A percentile compares a stretch with the other conserved stretches of the same genome.
Conservation (phyloP, 208 protist genomes). For the Acanthamoeba sp. region DNA sequence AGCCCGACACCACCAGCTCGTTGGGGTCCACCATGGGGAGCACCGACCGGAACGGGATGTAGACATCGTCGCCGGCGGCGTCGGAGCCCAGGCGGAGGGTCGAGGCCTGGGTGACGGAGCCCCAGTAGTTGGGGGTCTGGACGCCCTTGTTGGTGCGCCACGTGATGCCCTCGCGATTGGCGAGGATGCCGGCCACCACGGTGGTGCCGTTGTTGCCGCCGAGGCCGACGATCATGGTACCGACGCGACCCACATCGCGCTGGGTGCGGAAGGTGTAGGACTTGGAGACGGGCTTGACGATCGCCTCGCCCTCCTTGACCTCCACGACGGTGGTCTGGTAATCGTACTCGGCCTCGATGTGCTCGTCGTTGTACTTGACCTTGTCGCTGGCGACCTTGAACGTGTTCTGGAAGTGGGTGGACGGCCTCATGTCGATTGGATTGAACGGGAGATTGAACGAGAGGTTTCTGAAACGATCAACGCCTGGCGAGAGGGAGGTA, state of each 20-base stretch:
- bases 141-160: conserved; percentile 96
- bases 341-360: conserved; percentile 53
- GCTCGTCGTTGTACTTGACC: conserved; percentile 65
- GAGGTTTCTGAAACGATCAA: neutral
- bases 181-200: conserved; percentile 96
- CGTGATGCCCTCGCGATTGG: conserved; percentile 94
- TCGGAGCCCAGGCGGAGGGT: conserved; percentile 96
- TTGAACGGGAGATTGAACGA: neutral
- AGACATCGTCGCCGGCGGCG: conserved; percentile 93
- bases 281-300: conserved; percentile 84
- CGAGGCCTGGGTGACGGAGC: conserved; percentile 97
- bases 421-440: neutral
- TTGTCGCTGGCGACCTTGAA: conserved; percentile 56
- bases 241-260: conserved; percentile 91
- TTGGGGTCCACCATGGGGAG: conserved; percentile 98
- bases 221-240: conserved; percentile 97
- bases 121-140: conserved; percentile 97
- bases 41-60: conserved; percentile 95
- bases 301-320: conserved; percentile 14
- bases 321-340: conserved; percentile 54
- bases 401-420: neutral
- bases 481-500: no score
- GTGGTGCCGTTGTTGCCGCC: conserved; percentile 99
- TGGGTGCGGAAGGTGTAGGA: conserved; percentile 94
- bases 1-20: conserved; percentile 97